Evolutionary conservation across 176 grass and related monocot genomes (phyloP).

Genomic region (Ampelocalamus luodianensis): DNA sequence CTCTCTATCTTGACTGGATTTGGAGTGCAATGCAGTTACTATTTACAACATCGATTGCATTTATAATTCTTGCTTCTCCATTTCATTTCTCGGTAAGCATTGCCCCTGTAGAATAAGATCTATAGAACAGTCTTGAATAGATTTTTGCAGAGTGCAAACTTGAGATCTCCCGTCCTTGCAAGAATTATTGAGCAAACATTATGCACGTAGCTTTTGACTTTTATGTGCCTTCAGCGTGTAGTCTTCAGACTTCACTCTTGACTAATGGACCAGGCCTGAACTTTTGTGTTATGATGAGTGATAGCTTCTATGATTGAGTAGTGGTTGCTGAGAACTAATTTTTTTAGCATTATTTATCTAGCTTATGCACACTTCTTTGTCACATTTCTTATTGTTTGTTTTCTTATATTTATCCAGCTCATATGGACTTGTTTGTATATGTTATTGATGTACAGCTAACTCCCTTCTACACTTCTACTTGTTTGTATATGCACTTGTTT

Average conservation of each 20-base stretch:
- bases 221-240: slow-evolving; percentile 55
- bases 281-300: slow-evolving; percentile 29
- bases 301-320: slow-evolving; percentile 52
- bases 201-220: slow-evolving; percentile 52
- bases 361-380: neutral
- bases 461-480: slow-evolving; percentile 19
- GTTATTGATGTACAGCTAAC: slow-evolving; percentile 49
- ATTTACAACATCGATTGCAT: neutral
- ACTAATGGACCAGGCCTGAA: slow-evolving; percentile 46
- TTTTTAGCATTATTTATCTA: slow-evolving; percentile 31
- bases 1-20: neutral
- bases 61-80: neutral
- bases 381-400: neutral
- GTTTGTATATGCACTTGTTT: slow-evolving; percentile 5
- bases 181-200: slow-evolving; percentile 51
- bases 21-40: slow-evolving; percentile 23
- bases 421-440: slow-evolving; percentile 19
- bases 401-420: neutral
- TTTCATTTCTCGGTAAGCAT: slow-evolving; percentile 1
- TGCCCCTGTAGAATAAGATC: slow-evolving; percentile 32
- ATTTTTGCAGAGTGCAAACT: slow-evolving; percentile 23
- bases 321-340: slow-evolving; percentile 33
- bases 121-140: neutral
- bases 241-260: slow-evolving; percentile 35
- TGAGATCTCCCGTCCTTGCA: slow-evolving; percentile 30